Base-by-base conservation (phyloP, 305 asterid genomes). In the Fraxinus nigra region DNA sequence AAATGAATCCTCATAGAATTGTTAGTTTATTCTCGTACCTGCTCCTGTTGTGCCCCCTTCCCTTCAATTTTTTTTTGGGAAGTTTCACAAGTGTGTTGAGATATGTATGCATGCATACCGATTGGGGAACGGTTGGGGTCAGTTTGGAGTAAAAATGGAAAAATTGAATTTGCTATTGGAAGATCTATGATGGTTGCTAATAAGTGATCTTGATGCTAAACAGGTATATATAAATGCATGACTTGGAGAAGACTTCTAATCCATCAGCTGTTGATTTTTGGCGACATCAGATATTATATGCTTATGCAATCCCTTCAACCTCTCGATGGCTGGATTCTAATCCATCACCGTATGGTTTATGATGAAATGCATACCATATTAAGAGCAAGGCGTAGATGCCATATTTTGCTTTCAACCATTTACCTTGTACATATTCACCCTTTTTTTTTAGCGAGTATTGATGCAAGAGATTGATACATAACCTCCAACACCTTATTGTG, bases 251-350 rank as follows among this genome's bases (percentile, higher is more conserved):
- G 38, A 38, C 74, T 61, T 69, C 63, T 54, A 16, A 14, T 77
- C 75, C 65, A 73, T 82, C 80, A 76, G 79, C 83, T 6, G 82
- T 78, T 82, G 80, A 80, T 9, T 72, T 70, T 85, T 75, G 79
- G 63, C 70, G 80, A 51, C 76, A 59, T 59, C 59, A 48, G 59
- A 48, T 48, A 48, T n/a, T 5, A 16, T 4, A 48, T 43, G 54
- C n/a, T 43, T 3, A 43, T 43, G 14, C 54, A 14, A 83, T 61
- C 35, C 81, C 54, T 69, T 82, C 77, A 46, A 80, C 84, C 51
- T 79, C 67, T 54, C 16, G 78, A 67, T 82, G 73, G 81, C 24
- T 61, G 81, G 81, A 56, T 63, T 54, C 16, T 76, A 40, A 40
- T 40, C 48, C 14, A 40, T 40, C 72, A 76, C 63, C 51, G 16